These are phyloP conservation scores for Lentinula boryana DNA, from an alignment of 768 basidiomycete species.

Conservation along the genomic window DNA sequence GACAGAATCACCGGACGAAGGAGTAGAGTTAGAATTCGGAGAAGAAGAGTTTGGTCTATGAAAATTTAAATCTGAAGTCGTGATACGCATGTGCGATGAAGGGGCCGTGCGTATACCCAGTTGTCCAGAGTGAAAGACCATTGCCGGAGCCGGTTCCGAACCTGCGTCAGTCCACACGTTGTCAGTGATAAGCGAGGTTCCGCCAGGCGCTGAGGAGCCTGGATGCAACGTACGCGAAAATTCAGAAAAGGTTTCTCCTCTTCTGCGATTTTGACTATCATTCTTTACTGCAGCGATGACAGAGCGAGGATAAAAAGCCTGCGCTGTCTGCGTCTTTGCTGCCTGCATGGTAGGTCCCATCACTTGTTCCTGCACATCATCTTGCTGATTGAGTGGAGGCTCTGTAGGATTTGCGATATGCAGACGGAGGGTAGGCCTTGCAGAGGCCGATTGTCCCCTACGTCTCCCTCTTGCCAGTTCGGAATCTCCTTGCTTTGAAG, in stretches of 20 bases:
- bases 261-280: not conserved
- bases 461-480: not conserved
- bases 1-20: not conserved
- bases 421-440: constrained; percentile 2
- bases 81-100: constrained; percentile 1
- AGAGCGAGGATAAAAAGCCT: not conserved
- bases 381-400: not conserved
- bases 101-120: not conserved
- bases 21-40: not conserved
- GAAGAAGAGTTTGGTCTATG: not conserved
- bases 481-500: not conserved
- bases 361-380: not conserved
- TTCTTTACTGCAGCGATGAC: not conserved
- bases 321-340: not conserved
- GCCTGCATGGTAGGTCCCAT: not conserved
- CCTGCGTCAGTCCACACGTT: not conserved
- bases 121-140: not conserved
- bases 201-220: not conserved
- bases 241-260: constrained; percentile 2
- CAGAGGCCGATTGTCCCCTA: constrained; percentile 2
- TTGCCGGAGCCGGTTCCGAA: not conserved
- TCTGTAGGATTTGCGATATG: constrained; percentile 8
- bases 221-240: not conserved
- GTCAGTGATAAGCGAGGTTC: not conserved
- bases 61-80: constrained; percentile 1